Conservation (phyloP, 345 rosid genomes). For the Hevea brasiliensis region DNA sequence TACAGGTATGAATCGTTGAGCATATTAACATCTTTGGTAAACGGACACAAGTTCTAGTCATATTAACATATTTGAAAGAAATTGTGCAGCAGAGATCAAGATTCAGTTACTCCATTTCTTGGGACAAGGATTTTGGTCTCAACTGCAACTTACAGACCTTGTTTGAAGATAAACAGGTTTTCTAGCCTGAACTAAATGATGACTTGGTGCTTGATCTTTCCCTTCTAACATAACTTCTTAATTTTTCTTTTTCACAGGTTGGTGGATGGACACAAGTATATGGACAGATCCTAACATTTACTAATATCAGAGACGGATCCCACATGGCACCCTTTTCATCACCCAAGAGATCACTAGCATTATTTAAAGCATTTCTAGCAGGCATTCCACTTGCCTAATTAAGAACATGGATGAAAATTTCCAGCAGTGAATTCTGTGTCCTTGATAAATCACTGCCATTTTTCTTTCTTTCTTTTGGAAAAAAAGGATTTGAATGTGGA, state of each 20-base stretch:
- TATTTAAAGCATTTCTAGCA: constrained; percentile 12
- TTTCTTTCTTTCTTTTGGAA: too few species aligned
- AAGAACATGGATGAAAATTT: neutral
- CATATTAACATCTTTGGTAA: too few species aligned
- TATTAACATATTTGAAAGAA: neutral
- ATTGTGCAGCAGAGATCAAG: constrained; percentile 29
- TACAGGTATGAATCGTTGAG: constrained; percentile 9
- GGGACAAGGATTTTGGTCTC: constrained; percentile 18
- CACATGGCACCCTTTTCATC: constrained; percentile 22
- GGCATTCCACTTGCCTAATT: constrained; percentile 6
- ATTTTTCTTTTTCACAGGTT: neutral
- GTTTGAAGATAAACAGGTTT: constrained; percentile 26
- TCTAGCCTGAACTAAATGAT: too few species aligned
- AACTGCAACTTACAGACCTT: constrained; percentile 15
- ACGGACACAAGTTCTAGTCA: neutral
- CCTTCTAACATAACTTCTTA: too few species aligned
- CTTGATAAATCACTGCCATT: too few species aligned
- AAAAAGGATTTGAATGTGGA: too few species aligned
- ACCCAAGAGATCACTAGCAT: constrained; percentile 15
- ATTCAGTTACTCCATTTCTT: constrained; percentile 19
- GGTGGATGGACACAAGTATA: constrained; percentile 31
- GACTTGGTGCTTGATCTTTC: too few species aligned
- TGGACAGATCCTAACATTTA: constrained; percentile 12
- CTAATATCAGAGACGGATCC: constrained; percentile 26
- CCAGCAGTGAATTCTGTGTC: too few species aligned